Evolutionary conservation across 2,329 filamentous ascomycete genomes (phyloP).

Genomic region (Ramularia collo-cygni): DNA sequence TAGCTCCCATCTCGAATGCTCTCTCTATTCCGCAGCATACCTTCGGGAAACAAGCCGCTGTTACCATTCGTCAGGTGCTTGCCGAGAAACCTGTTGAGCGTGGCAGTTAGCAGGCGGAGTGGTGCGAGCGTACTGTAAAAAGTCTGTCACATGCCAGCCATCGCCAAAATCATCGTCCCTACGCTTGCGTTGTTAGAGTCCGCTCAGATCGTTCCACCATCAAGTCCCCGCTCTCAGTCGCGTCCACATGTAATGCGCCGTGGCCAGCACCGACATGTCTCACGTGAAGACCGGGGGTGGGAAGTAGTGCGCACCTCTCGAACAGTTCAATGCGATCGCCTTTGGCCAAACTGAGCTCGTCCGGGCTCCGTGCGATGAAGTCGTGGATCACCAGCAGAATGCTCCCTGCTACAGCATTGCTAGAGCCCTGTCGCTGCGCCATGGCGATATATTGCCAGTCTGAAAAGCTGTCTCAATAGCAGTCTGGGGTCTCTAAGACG

Average conservation of each 20-base stretch:
- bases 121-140: conserved; percentile 2
- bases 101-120: conserved; percentile 30
- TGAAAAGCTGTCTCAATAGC: no score
- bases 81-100: conserved; percentile 55
- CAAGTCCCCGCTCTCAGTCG: no score
- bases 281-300: neutral
- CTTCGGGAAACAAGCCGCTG: conserved; percentile 76
- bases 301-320: conserved; percentile 47
- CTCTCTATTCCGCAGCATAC: conserved; percentile 43
- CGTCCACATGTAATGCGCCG: no score
- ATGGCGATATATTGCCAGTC: no score
- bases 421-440: neutral
- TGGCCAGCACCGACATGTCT: neutral
- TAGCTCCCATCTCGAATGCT: no score
- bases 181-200: conserved; percentile 1
- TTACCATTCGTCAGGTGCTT: conserved; percentile 66
- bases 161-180: conserved; percentile 79
- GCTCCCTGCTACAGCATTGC: conserved; percentile 26
- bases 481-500: no score
- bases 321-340: conserved; percentile 78
- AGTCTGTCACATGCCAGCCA: conserved; percentile 39
- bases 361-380: conserved; percentile 82
- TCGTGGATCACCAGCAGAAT: conserved; percentile 70
- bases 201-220: no score
- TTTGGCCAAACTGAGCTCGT: conserved; percentile 83